A percentile compares a stretch with the other conserved stretches of the same genome.
phyloP scores from a whole-genome alignment of 495 filamentous ascomycete species.

The Tuber microsphaerosporum region DNA sequence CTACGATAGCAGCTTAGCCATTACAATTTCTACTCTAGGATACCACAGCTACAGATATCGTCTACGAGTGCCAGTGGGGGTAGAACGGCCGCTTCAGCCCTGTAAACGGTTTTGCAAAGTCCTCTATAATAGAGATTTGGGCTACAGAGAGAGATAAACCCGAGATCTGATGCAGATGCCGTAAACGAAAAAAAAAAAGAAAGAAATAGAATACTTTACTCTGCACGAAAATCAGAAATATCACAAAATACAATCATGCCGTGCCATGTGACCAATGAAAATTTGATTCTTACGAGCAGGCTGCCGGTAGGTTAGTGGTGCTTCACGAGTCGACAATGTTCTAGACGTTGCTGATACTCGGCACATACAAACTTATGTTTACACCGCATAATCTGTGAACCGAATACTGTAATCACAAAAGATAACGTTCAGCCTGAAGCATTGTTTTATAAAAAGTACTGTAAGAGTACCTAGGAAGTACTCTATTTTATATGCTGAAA shows the following conservation, averaged over 20 bases:
- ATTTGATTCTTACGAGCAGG: not conserved
- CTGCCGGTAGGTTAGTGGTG: not conserved
- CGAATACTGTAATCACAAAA: not conserved
- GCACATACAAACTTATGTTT: not conserved
- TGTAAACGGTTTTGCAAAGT: not conserved
- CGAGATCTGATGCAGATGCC: slow-evolving; percentile 16
- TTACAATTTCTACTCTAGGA: not conserved
- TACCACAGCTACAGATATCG: not conserved
- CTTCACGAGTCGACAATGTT: not conserved
- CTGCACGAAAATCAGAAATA: not conserved
- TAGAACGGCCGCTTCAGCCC: not conserved
- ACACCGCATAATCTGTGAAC: not conserved
- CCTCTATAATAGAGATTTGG: not conserved
- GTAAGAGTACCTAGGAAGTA: not conserved
- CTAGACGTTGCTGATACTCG: not conserved
- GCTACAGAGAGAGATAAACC: slow-evolving; percentile 1
- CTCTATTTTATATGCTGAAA: not conserved
- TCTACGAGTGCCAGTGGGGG: not conserved
- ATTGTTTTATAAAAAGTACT: not conserved
- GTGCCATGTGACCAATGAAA: slow-evolving; percentile 18
- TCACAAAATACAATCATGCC: not conserved
- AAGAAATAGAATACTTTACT: not conserved
- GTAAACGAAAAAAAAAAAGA: slow-evolving; percentile 12
- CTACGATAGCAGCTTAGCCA: not conserved
- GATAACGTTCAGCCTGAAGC: slow-evolving; percentile 4